phyloP scores from a whole-genome alignment of 192 early-diverging fungal species.

The Hyaloraphidium curvatum region DNA sequence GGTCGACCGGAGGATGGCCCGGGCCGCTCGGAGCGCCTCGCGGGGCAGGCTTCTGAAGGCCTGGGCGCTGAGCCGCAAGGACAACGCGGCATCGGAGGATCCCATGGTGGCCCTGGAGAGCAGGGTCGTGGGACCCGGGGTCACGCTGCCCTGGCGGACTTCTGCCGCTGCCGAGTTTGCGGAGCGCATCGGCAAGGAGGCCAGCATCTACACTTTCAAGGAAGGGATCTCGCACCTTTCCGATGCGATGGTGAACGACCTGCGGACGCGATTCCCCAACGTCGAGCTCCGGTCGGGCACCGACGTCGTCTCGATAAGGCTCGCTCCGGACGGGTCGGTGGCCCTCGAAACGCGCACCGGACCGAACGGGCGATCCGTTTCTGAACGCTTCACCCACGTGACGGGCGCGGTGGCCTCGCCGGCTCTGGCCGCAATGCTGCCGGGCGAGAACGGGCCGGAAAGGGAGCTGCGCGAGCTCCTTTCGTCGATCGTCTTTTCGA shows the following conservation, averaged over 20 bases:
- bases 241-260: conserved; percentile 26
- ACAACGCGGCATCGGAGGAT: neutral
- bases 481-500: conserved; percentile 39
- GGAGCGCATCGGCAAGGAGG: conserved; percentile 27
- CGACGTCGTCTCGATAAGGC: conserved; percentile 19
- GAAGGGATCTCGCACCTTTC: conserved; percentile 56
- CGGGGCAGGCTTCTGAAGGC: conserved; percentile 3
- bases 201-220: conserved; percentile 66
- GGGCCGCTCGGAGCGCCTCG: neutral
- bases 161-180: conserved; percentile 32
- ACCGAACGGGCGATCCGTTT: conserved; percentile 13
- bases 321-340: conserved; percentile 10
- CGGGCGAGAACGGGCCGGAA: no score
- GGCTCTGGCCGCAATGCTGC: no score
- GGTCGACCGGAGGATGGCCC: conserved; percentile 25
- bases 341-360: conserved; percentile 14
- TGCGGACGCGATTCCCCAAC: conserved; percentile 27
- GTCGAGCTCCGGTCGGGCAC: conserved; percentile 32
- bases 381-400: conserved; percentile 19
- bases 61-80: neutral
- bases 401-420: no score
- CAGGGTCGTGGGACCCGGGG: conserved; percentile 6
- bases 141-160: conserved; percentile 8
- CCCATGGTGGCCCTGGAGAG: neutral
- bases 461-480: no score